A percentile compares a stretch with the other conserved stretches of the same genome.
Conservation (phyloP, 148 eudicot genomes). For the Camellia lanceoleosa region DNA sequence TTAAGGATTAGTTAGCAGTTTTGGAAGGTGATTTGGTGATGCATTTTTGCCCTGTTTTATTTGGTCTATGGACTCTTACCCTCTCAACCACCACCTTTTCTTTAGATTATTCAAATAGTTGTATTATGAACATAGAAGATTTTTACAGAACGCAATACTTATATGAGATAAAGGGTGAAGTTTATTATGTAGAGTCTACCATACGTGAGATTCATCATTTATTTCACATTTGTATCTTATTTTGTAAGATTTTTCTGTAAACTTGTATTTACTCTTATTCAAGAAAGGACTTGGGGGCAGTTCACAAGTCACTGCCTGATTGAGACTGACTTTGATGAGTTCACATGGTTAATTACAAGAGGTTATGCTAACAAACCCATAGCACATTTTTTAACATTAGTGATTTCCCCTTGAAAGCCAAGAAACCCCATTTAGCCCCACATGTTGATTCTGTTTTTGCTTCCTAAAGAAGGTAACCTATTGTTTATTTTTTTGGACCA, state of each 20-base stretch:
- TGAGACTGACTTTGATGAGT: neutral
- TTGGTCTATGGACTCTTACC: neutral
- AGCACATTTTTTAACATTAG: neutral
- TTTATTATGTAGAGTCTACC: too few relatives aligned
- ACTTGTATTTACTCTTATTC: neutral
- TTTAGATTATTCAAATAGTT: neutral
- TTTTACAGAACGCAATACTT: too few relatives aligned
- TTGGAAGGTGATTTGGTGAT: neutral
- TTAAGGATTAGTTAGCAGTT: neutral
- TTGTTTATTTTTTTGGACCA: too few relatives aligned
- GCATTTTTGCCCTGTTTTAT: neutral
- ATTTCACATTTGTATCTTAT: too few relatives aligned
- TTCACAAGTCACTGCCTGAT: slow-evolving; percentile 9
- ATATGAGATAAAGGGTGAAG: too few relatives aligned
- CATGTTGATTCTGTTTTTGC: neutral
- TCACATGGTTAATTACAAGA: neutral
- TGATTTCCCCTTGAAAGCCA: slow-evolving; percentile 15
- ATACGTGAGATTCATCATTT: too few relatives aligned
- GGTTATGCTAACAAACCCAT: neutral
- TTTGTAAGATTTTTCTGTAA: too few relatives aligned
- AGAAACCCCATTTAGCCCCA: slow-evolving; percentile 9
- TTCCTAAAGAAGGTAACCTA: neutral
- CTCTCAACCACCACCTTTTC: slow-evolving; percentile 10
- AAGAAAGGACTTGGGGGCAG: slow-evolving; percentile 8
- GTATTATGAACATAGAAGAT: too few relatives aligned